Conservation (phyloP, 1,139 yeast genomes). For the Candida pseudoviswanathii region DNA sequence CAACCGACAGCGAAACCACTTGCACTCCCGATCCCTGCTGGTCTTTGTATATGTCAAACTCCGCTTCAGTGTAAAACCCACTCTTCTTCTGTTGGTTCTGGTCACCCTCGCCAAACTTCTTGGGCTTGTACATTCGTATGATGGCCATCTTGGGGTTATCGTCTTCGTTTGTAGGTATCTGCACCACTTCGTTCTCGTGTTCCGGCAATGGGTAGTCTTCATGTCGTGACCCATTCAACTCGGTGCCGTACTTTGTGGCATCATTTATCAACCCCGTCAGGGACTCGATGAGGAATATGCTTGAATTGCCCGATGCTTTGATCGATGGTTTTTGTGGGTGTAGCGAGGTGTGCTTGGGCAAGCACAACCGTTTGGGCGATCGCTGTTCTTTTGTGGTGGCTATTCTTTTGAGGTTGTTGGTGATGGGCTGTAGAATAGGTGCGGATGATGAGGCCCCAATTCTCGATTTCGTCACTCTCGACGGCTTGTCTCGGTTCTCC, state of each 20-base stretch:
- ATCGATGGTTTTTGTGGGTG: constrained; percentile 11
- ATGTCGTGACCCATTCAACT: constrained; percentile 63
- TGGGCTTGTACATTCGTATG: constrained; percentile 46
- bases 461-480: constrained; percentile 8
- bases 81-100: constrained; percentile 1
- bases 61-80: constrained; percentile 38
- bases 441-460: constrained; percentile 9
- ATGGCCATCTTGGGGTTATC: constrained; percentile 53
- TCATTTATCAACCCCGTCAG: constrained; percentile 67
- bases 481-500: constrained; percentile 28
- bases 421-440: constrained; percentile 35
- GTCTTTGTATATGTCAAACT: constrained; percentile 27
- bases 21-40: constrained; percentile 17
- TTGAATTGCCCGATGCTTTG: constrained; percentile 2
- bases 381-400: constrained; percentile 1
- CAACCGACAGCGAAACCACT: constrained; percentile 12
- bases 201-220: constrained; percentile 69
- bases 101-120: constrained; percentile 16
- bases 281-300: constrained; percentile 63
- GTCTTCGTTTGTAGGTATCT: constrained; percentile 60
- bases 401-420: constrained; percentile 16
- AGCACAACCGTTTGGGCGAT: constrained; percentile 33
- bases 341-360: constrained; percentile 36
- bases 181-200: constrained; percentile 59
- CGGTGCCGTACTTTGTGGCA: constrained; percentile 78